Evolutionary conservation across 2,329 filamentous ascomycete species (phyloP), one percentile per base, ranked within the genome.

Genomic region (Penicillium janthinellum): DNA sequence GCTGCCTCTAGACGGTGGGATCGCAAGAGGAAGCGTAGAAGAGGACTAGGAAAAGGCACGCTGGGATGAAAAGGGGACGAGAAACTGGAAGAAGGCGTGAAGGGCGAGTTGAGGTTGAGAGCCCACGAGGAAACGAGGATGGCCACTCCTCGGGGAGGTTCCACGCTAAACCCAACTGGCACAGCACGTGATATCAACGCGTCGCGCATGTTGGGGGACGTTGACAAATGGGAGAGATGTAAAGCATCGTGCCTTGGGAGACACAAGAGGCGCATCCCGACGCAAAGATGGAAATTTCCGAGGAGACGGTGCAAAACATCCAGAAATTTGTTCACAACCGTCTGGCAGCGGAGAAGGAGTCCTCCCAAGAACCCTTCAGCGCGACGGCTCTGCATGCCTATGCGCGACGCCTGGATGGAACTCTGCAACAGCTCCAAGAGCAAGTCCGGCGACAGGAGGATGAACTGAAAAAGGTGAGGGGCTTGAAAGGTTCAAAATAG

Each of bases 361-460:
- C 73, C 49, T 63, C 62, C 14, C 57, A 68, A 35, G 67, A 75
- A 22, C 69, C 67, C 51, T 62, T 73, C 10, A 71, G 65, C 48
- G 55, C 66, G 31, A 66, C 70, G 17, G 65, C 68, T 51, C 60
- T 75, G 35, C 71, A 74, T 56, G 65, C 66, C 15, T 78, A 78
- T 63, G 71, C 73, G 22, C 68, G 64, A 44, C 72, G 68, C 31
- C 78, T 94, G 47, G 85, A 91, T 58, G 83, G 84, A 56, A 91
- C 90, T 1, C 70, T 93, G 47, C 83, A 82, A 62, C 87, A 89
- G 70, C 83, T 94, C 1, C 86, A 90, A 71, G 75, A 76, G 56
- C 80, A 77, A 68, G 77, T 84, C 45, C 73, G 72, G 56, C 75
- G 75, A 62, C 81, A 83, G 67, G 79, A 82, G 63, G 72, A 75